These are phyloP conservation scores for Chiua virens DNA, from an alignment of 768 basidiomycete species.

Conservation along the genomic window DNA sequence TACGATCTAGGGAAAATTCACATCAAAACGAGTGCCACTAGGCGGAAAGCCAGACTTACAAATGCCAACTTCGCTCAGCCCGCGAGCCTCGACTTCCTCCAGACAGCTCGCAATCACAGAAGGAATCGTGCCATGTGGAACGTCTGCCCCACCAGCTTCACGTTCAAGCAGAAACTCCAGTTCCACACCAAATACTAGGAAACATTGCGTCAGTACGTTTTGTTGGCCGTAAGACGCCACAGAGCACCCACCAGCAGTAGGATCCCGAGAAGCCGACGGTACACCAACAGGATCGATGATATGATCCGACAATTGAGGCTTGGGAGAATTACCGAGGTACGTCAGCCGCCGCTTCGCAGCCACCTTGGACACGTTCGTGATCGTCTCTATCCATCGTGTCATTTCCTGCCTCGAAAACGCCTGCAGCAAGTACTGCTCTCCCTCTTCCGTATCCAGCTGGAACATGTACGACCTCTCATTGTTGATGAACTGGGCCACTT, in stretches of 20 bases:
- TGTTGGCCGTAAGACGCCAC: neutral
- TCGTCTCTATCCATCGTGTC: conserved; percentile 74
- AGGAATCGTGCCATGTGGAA: conserved; percentile 62
- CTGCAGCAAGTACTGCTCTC: conserved; percentile 80
- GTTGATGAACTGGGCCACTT: conserved; percentile 69
- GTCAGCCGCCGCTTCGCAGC: conserved; percentile 79
- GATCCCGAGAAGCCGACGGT: conserved; percentile 58
- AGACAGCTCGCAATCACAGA: conserved; percentile 65
- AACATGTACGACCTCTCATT: conserved; percentile 82
- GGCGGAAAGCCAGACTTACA: conserved; percentile 47
- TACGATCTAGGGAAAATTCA: conserved; percentile 56
- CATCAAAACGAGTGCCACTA: neutral
- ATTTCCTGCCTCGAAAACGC: conserved; percentile 69
- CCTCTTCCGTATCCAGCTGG: conserved; percentile 84
- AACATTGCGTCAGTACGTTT: conserved; percentile 4
- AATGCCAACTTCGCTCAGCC: conserved; percentile 79
- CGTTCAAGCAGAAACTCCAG: conserved; percentile 66
- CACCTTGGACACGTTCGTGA: conserved; percentile 66
- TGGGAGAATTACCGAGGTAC: conserved; percentile 75
- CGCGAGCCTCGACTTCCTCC: conserved; percentile 69
- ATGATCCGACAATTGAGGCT: conserved; percentile 72
- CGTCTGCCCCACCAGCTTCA: conserved; percentile 51
- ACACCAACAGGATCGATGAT: conserved; percentile 57
- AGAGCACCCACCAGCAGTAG: conserved; percentile 61
- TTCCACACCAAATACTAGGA: conserved; percentile 73